A percentile compares a stretch with the other conserved stretches of the same genome.
phyloP scores from a whole-genome alignment of 2,329 filamentous ascomycete species.

The Venturia pyrina region DNA sequence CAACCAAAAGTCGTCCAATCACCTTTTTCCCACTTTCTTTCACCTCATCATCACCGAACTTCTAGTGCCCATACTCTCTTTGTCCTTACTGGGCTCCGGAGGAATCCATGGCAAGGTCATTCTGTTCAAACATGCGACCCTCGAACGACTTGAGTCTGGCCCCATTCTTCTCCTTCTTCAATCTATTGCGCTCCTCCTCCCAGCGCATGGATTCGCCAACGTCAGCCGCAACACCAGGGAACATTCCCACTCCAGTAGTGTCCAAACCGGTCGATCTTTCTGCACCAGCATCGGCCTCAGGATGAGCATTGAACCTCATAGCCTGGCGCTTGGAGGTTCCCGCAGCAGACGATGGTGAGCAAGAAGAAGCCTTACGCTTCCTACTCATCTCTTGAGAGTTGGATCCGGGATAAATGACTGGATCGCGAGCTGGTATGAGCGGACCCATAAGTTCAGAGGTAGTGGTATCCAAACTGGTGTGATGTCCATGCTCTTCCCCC shows the following conservation, averaged over 20 bases:
- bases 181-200: background rate
- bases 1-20: background rate
- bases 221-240: background rate
- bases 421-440: background rate
- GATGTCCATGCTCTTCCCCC: background rate
- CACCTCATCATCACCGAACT: background rate
- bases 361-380: background rate
- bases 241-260: background rate
- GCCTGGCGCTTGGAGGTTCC: background rate
- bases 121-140: background rate
- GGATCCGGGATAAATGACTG: background rate
- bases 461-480: background rate
- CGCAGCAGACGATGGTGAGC: background rate
- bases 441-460: background rate
- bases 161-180: background rate
- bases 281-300: background rate
- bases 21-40: background rate
- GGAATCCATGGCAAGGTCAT: background rate
- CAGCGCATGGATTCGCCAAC: background rate
- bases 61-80: background rate
- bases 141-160: background rate
- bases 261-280: background rate
- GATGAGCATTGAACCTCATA: background rate
- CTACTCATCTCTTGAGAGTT: background rate
- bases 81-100: background rate